Conservation (phyloP, 305 asterid genomes). For the Lippia alba region DNA sequence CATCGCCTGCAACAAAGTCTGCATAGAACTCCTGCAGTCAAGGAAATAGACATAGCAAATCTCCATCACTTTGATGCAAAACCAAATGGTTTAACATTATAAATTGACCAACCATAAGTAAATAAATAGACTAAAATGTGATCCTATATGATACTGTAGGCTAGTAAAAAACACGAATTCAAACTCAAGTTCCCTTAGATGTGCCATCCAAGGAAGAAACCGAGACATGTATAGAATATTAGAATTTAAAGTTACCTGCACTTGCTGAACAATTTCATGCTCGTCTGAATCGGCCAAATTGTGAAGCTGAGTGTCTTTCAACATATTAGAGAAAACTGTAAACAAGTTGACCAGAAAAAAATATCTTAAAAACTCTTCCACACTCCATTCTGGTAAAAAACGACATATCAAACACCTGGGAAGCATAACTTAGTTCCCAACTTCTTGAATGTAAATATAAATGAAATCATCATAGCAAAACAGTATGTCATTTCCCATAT, state of each 20-base stretch:
- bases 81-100: conserved; percentile 21
- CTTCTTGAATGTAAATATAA: conserved; percentile 26
- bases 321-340: conserved; percentile 93
- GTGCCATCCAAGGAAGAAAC: background rate
- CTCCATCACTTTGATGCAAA: conserved; percentile 30
- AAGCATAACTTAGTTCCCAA: conserved; percentile 7
- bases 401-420: conserved; percentile 16
- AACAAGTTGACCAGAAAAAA: conserved; percentile 36
- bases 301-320: conserved; percentile 96
- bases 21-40: conserved; percentile 89
- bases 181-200: background rate
- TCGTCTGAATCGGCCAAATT: conserved; percentile 94
- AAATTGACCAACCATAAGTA: conserved; percentile 17
- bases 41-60: conserved; percentile 37
- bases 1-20: conserved; percentile 90
- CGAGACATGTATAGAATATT: conserved; percentile 6
- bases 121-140: conserved; percentile 4
- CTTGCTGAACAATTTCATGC: conserved; percentile 90
- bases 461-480: conserved; percentile 19
- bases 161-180: background rate
- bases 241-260: conserved; percentile 65
- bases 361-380: conserved; percentile 34
- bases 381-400: conserved; percentile 24
- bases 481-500: conserved; percentile 6
- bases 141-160: conserved; percentile 16